Evolutionary conservation across 2,329 filamentous ascomycete genomes (phyloP).

Genomic region (Proliferodiscus dingleyae): DNA sequence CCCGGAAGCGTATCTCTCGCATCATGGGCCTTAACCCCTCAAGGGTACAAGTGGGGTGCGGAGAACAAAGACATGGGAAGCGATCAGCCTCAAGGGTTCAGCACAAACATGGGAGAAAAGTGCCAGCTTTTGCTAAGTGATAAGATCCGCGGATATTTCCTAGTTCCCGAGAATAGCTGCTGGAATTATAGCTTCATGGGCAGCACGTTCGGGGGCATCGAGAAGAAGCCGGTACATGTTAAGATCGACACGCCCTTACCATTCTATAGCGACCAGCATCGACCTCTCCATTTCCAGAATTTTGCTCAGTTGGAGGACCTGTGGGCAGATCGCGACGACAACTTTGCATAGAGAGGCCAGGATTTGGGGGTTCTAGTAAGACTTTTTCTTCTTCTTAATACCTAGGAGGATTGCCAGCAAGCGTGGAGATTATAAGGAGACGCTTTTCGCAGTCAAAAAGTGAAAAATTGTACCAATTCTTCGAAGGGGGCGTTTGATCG

Average conservation of each 20-base stretch:
- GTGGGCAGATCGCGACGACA: slow-evolving; percentile 88
- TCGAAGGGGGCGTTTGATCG: slow-evolving; percentile 25
- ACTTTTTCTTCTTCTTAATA: too few species aligned
- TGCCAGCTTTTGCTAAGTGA: slow-evolving; percentile 90
- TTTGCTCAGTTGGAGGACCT: slow-evolving; percentile 97
- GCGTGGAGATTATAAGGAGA: slow-evolving; percentile 9
- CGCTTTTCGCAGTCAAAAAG: slow-evolving; percentile 9
- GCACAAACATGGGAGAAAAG: slow-evolving; percentile 88
- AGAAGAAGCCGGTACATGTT: slow-evolving; percentile 87
- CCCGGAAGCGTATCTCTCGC: slow-evolving; percentile 92
- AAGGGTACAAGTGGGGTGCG: slow-evolving; percentile 93
- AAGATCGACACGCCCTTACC: slow-evolving; percentile 86
- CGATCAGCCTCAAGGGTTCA: slow-evolving; percentile 92
- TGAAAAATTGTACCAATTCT: slow-evolving; percentile 14
- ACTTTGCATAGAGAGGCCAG: slow-evolving; percentile 66
- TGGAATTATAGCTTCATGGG: slow-evolving; percentile 99
- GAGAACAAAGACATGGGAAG: slow-evolving; percentile 91
- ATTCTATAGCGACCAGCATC: slow-evolving; percentile 90
- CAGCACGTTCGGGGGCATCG: slow-evolving; percentile 75
- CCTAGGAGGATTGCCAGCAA: slow-evolving; percentile 3
- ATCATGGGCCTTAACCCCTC: slow-evolving; percentile 86
- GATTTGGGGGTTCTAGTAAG: too few species aligned
- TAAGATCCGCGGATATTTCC: slow-evolving; percentile 91
- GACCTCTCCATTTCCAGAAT: slow-evolving; percentile 92
- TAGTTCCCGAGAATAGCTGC: slow-evolving; percentile 81